Conservation (phyloP, 1,139 yeast genomes). For the Sugiyamaella grinbergsii region DNA sequence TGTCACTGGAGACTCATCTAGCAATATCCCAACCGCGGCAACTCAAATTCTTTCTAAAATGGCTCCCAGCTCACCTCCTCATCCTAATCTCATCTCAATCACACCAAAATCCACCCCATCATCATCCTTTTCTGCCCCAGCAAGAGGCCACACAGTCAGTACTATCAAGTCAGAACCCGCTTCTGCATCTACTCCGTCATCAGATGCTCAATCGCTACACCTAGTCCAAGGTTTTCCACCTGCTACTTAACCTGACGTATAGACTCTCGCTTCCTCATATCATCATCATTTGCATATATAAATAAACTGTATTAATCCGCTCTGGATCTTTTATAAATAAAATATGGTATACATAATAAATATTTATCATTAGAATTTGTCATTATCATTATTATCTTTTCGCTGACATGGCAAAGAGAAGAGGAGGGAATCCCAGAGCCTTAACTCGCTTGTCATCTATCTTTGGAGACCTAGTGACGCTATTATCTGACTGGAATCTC, state of each 20-base stretch:
- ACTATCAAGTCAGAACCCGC: conserved; percentile 8
- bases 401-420: conserved; percentile 30
- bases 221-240: no score
- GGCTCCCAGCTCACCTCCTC: background rate
- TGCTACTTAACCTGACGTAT: no score
- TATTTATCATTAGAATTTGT: conserved; percentile 16
- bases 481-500: background rate
- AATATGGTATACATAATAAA: conserved; percentile 16
- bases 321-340: conserved; percentile 15
- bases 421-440: conserved; percentile 41
- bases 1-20: no score
- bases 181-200: conserved; percentile 1
- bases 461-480: conserved; percentile 9
- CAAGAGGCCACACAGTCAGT: background rate
- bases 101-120: conserved; percentile 4
- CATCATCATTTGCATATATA: conserved; percentile 1
- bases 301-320: conserved; percentile 16
- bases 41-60: background rate
- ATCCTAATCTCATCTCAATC: background rate
- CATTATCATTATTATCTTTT: conserved; percentile 20
- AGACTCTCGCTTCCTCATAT: background rate
- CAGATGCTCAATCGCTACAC: no score
- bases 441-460: conserved; percentile 31
- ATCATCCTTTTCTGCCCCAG: conserved; percentile 5
- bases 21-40: conserved; percentile 1